Evolutionary conservation across 495 filamentous ascomycete species (phyloP).

Genomic region (Letharia columbiana): DNA sequence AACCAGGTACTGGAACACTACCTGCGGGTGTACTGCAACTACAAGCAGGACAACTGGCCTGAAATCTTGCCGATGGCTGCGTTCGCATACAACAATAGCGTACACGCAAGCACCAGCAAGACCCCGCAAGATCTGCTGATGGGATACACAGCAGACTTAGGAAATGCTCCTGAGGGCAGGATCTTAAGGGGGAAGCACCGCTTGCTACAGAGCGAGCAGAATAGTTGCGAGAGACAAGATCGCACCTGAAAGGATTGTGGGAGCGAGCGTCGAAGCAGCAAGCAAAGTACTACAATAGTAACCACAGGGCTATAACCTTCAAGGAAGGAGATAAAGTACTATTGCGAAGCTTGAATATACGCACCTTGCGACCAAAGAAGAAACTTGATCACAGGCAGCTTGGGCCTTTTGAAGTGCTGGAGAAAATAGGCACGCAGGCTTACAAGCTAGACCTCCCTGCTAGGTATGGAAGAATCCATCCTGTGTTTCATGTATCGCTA

Average conservation of each 20-base stretch:
- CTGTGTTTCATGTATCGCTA: too few relatives aligned
- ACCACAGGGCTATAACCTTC: background rate
- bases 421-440: too few relatives aligned
- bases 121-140: background rate
- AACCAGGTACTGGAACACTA: constrained; percentile 26
- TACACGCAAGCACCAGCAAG: background rate
- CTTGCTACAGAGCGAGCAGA: background rate
- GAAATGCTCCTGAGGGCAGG: background rate
- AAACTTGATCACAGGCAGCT: too few relatives aligned
- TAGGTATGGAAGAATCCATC: too few relatives aligned
- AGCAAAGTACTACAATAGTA: background rate
- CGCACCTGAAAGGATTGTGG: background rate
- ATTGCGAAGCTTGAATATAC: background rate
- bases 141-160: background rate
- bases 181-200: background rate
- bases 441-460: too few relatives aligned
- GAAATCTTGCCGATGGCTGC: constrained; percentile 20
- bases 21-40: constrained; percentile 22
- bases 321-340: background rate
- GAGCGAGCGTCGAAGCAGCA: background rate
- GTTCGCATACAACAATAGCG: constrained; percentile 19
- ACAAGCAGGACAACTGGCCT: constrained; percentile 23
- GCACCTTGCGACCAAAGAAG: background rate
- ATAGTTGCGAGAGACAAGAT: background rate
- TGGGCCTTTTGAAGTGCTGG: too few relatives aligned